Conservation (phyloP, 805 yeast species). For the Spathaspora girioi region DNA sequence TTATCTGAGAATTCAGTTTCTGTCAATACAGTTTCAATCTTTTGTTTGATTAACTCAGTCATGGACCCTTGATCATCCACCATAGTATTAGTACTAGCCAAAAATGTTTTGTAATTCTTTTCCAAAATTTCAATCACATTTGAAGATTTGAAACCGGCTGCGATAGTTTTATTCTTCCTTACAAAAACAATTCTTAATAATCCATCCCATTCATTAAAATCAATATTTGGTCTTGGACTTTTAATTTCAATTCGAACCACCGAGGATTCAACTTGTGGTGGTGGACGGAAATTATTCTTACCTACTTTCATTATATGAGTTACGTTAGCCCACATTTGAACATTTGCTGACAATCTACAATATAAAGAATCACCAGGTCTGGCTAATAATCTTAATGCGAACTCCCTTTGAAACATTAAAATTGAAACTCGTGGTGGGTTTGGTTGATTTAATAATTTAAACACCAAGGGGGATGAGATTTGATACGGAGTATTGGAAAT, state of each 20-base stretch:
- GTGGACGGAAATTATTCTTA: constrained; percentile 93
- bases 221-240: constrained; percentile 89
- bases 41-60: constrained; percentile 53
- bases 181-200: constrained; percentile 86
- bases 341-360: constrained; percentile 92
- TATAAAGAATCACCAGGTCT: constrained; percentile 95
- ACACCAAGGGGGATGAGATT: constrained; percentile 93
- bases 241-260: constrained; percentile 93
- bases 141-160: constrained; percentile 85
- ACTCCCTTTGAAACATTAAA: constrained; percentile 96
- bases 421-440: constrained; percentile 93
- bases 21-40: constrained; percentile 67
- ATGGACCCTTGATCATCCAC: constrained; percentile 40
- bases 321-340: constrained; percentile 99
- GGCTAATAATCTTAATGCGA: constrained; percentile 88
- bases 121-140: constrained; percentile 80
- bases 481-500: constrained; percentile 97
- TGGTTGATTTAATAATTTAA: constrained; percentile 85
- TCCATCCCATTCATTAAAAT: constrained; percentile 97
- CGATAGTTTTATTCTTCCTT: constrained; percentile 87
- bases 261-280: constrained; percentile 96
- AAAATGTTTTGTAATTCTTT: constrained; percentile 78
- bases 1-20: constrained; percentile 81
- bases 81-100: constrained; percentile 49
- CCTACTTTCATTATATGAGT: constrained; percentile 99